phyloP scores from a whole-genome alignment of 768 basidiomycete genomes.

The Auriscalpium orientale region DNA sequence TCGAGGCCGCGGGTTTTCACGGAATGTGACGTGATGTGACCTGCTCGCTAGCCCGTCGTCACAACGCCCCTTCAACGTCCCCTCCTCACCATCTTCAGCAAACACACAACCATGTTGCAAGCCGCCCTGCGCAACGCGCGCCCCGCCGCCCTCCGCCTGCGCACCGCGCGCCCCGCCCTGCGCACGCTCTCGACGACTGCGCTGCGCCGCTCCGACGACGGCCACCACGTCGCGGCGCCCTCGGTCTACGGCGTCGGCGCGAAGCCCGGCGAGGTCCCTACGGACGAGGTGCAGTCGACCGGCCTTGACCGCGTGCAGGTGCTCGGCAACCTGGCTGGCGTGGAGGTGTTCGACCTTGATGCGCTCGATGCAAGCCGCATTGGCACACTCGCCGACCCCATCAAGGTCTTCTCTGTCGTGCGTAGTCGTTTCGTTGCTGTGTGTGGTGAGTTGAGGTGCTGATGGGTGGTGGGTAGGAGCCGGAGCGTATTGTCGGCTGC shows the following conservation, averaged over 20 bases:
- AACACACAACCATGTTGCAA: conserved; percentile 22
- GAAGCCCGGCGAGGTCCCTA: conserved; percentile 68
- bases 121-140: conserved; percentile 23
- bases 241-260: conserved; percentile 65
- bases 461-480: conserved; percentile 41
- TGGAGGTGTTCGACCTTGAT: conserved; percentile 83
- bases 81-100: neutral
- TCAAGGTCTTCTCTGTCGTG: conserved; percentile 83
- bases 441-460: neutral
- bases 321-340: conserved; percentile 79
- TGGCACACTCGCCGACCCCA: conserved; percentile 82
- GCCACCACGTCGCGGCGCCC: conserved; percentile 42
- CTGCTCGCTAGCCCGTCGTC: neutral
- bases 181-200: conserved; percentile 57
- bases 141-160: conserved; percentile 8
- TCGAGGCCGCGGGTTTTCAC: neutral
- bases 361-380: conserved; percentile 79
- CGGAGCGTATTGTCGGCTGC: conserved; percentile 85
- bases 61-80: conserved; percentile 5
- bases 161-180: conserved; percentile 18
- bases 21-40: neutral
- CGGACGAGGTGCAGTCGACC: conserved; percentile 86
- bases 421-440: conserved; percentile 26
- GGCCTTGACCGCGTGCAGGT: conserved; percentile 95
- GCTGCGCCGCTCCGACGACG: conserved; percentile 41